phyloP scores from a whole-genome alignment of 176 grass and related monocot genomes.

The Carex cristatella region DNA sequence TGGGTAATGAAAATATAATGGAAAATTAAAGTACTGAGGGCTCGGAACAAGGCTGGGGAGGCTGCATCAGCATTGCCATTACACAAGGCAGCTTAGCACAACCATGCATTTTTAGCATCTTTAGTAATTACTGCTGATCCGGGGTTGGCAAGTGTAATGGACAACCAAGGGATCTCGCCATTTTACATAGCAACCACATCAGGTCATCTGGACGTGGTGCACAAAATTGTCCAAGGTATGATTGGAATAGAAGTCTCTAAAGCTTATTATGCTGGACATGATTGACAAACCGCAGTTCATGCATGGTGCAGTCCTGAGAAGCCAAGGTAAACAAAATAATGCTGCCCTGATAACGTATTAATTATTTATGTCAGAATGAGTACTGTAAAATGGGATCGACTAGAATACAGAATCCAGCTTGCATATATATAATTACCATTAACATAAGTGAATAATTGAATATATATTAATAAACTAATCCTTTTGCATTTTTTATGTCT shows the following conservation, averaged over 20 bases:
- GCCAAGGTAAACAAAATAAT: constrained; percentile 1
- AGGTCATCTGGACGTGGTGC: not conserved
- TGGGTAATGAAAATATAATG: not conserved
- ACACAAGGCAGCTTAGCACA: not conserved
- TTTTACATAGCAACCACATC: constrained; percentile 18
- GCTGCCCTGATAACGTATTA: too few species aligned
- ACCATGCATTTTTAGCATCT: not conserved
- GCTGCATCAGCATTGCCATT: not conserved
- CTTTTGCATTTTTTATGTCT: not conserved
- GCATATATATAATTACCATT: not conserved
- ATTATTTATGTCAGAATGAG: too few species aligned
- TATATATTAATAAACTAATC: not conserved
- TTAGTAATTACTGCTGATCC: not conserved
- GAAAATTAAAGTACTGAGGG: not conserved
- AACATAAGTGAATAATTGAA: not conserved
- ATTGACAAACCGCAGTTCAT: constrained; percentile 22
- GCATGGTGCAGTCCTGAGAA: constrained; percentile 6
- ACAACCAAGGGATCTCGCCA: not conserved
- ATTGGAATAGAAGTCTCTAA: not conserved
- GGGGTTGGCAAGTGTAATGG: not conserved
- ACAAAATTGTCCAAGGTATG: too few species aligned
- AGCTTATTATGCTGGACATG: not conserved
- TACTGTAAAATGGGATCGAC: too few species aligned
- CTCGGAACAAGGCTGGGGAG: not conserved
- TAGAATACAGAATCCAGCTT: too few species aligned